Base-by-base conservation (phyloP, 441 rosid species). In the Aquilaria agallochum region DNA sequence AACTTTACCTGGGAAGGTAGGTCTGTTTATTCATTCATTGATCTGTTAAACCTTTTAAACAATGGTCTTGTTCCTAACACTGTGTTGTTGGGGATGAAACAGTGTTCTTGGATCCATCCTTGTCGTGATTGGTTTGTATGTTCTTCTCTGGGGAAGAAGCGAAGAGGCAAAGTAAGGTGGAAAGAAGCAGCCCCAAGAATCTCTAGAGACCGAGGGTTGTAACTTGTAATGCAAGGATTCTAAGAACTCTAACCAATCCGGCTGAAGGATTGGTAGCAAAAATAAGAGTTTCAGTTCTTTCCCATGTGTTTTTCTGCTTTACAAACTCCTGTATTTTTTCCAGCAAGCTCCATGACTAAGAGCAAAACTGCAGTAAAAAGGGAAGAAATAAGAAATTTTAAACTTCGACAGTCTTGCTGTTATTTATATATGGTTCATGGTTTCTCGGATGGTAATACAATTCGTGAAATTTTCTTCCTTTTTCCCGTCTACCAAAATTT, bases 1-100 rank as follows among this genome's bases (percentile, higher is more conserved):
- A 45, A 50, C 68, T 76, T 52, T 68, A 74, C 54, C 11, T 67
- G 20, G 81, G 81, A 65, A 80, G 84, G 79, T 79, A 31, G 53
- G 5, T 15, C 44, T 15, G 13, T 50, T 9, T 4, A 48, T 8
- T 27, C 4, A 31, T 52, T 27, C 14, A 6, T 20, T 46, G 27
- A 32, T 53, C 10, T 5, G 42, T 15, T 47, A 8, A 31, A 49
- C 54, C 31, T 45, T 27, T 49, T 56, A 27, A 11, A 36, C n/a
- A 53, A 44, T n/a, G 20, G 11, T 33, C 56, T 12, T 6, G 7
- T 32, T 58, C 51, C 42, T 48, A n/a, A 49, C 48, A 32, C n/a
- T 2, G 3, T 42, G 36, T 1, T 8, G n/a, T 54, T 40, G 14
- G 11, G 6, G 30, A 45, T 59, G 50, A 4, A 63, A 27, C 68